Percentiles rank a stretch among this genome's conserved stretches.
Conservation (phyloP, 352 stramenopile genomes). For the Phytophthora vignae region DNA sequence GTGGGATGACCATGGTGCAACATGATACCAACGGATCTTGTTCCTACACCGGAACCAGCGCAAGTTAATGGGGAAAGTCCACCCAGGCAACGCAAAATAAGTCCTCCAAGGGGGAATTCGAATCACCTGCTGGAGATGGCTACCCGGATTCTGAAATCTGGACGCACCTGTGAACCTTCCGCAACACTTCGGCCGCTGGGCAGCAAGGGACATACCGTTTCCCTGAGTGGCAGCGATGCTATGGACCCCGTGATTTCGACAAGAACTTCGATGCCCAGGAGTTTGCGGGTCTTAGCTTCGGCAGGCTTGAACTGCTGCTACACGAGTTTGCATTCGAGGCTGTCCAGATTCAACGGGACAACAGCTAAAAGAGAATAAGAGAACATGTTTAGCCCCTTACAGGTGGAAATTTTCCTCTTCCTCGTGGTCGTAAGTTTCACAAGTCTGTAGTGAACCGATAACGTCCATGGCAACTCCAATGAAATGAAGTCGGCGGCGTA, state of each 20-base stretch:
- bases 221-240: constrained; percentile 37
- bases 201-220: too few species aligned
- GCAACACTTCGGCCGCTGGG: constrained; percentile 51
- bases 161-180: constrained; percentile 77
- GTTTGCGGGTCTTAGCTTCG: constrained; percentile 33
- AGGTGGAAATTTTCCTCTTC: not conserved
- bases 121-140: constrained; percentile 15
- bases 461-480: constrained; percentile 34
- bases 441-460: constrained; percentile 32
- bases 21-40: constrained; percentile 46
- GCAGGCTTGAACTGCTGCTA: constrained; percentile 25
- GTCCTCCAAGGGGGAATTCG: too few species aligned
- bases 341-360: constrained; percentile 1
- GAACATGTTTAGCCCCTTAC: not conserved
- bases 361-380: too few species aligned
- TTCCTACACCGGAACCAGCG: constrained; percentile 55
- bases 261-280: constrained; percentile 37
- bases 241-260: too few species aligned
- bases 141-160: constrained; percentile 49
- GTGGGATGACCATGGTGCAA: constrained; percentile 62
- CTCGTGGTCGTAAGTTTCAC: constrained; percentile 26
- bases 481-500: constrained; percentile 47
- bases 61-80: too few species aligned
- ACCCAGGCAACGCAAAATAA: too few species aligned
- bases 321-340: constrained; percentile 36